Evolutionary conservation across 2,329 filamentous ascomycete species (phyloP), one percentile per base, ranked within the genome.

Genomic region (Aureobasidium sp.): DNA sequence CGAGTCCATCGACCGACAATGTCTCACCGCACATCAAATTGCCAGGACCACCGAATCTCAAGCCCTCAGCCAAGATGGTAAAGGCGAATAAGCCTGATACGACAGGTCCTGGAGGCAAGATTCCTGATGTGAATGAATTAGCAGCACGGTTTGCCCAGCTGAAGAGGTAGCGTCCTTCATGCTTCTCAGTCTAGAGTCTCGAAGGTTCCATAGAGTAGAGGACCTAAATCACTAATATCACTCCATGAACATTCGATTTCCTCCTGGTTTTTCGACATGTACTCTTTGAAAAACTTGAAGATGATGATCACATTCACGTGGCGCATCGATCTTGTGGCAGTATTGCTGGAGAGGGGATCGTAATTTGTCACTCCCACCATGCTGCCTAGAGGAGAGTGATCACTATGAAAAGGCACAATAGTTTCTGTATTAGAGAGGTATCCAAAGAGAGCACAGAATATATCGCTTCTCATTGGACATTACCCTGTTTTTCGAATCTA

Each of bases 1-100:
- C 92, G 9, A 91, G 88, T 66, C 90, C 92, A 61, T 91, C 90
- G 67, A 92, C 89, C 6, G 93, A 97, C 67, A 97, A 97, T 69
- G 81, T 92, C 37, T 89, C 89, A 66, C 93, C 93, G 0, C 89
- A 87, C 69, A 83, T 97, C 37, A 95, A 88, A 65, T 77, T 95
- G 30, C 88, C 90, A 1, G 81, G 82, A 7, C 82, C 85, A 8
- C 79, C 85, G 59, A 85, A 89, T 69, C 74, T 88, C 65, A 89
- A 86, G 69, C 82, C 85, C 2, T 84, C 78, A 59, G 79, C 80
- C 69, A 85, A 74, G 64, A 74, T 74, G 68, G 75, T 73, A 57
- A 81, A 69, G 37, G 50, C 45, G 29, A 83, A 83, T 63, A 63
- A 71, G 67, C 59, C 76, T 66, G 66, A 73, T n/a, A 76, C 72